Evolutionary conservation across 495 filamentous ascomycete genomes (phyloP).

Genomic region (Cladorrhinum samala): DNA sequence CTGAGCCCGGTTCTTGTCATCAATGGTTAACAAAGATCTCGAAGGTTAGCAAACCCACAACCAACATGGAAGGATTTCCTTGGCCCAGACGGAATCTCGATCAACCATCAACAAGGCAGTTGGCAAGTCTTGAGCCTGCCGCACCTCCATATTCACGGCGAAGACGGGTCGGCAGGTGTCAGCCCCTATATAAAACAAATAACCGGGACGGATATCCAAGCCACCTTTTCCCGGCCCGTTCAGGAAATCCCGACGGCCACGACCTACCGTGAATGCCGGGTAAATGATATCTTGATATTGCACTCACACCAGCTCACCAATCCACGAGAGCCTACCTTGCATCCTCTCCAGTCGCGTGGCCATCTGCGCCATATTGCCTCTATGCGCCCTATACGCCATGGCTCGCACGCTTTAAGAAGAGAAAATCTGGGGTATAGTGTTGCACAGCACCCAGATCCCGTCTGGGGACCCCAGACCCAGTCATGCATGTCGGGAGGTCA

Average conservation of each 20-base stretch:
- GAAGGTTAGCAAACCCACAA: no score
- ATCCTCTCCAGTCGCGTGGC: background rate
- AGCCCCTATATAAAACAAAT: slow-evolving; percentile 1
- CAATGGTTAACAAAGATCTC: background rate
- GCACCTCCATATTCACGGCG: background rate
- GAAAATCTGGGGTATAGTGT: slow-evolving; percentile 19
- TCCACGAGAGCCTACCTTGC: background rate
- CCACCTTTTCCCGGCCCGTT: no score
- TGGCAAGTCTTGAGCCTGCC: background rate
- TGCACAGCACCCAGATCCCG: background rate
- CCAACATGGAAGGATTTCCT: no score
- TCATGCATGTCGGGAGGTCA: slow-evolving; percentile 16
- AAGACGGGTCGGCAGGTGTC: slow-evolving; percentile 14
- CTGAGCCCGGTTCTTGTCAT: background rate
- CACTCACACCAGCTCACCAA: slow-evolving; percentile 4
- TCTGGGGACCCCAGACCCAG: slow-evolving; percentile 5
- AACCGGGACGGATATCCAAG: slow-evolving; percentile 15
- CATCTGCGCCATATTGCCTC: slow-evolving; percentile 5
- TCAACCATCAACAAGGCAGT: background rate
- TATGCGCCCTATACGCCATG: background rate
- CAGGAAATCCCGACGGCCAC: slow-evolving; percentile 9
- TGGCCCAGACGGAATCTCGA: background rate
- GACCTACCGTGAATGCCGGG: slow-evolving; percentile 11
- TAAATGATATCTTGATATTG: slow-evolving; percentile 21
- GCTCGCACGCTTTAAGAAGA: background rate